These are phyloP conservation scores for Oryza glaberrima DNA, from an alignment of 176 grass and related monocot genomes.

Conservation along the genomic window DNA sequence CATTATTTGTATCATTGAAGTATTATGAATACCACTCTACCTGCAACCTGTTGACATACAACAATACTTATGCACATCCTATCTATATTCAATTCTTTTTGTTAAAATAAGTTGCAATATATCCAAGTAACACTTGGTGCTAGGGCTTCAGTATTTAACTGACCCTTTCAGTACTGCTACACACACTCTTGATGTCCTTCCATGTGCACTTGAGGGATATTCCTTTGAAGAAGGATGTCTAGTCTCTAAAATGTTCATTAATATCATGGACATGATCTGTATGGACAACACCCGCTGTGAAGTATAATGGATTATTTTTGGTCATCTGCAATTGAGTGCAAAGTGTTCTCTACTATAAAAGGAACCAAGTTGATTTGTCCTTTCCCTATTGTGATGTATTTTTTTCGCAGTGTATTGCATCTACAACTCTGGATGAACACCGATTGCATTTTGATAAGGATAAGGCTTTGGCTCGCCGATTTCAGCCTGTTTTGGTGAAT, in stretches of 20 bases:
- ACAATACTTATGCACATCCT: background rate
- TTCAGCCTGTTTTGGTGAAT: slow-evolving; percentile 85
- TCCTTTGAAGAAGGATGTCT: slow-evolving; percentile 4
- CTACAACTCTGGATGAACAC: slow-evolving; percentile 90
- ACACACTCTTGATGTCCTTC: slow-evolving; percentile 24
- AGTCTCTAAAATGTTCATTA: slow-evolving; percentile 13
- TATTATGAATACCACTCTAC: background rate
- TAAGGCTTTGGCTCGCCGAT: slow-evolving; percentile 95
- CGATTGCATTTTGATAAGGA: slow-evolving; percentile 94
- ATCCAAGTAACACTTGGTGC: slow-evolving; percentile 5
- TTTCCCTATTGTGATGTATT: slow-evolving; percentile 11
- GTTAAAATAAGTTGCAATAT: background rate
- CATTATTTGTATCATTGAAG: background rate
- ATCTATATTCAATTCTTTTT: slow-evolving; percentile 6
- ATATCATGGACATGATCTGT: background rate
- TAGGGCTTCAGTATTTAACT: slow-evolving; percentile 15
- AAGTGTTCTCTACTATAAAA: slow-evolving; percentile 9
- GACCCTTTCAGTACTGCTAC: background rate
- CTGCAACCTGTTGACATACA: background rate
- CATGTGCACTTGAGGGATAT: slow-evolving; percentile 28
- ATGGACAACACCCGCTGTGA: slow-evolving; percentile 2
- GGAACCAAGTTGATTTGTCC: slow-evolving; percentile 12
- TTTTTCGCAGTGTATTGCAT: slow-evolving; percentile 83
- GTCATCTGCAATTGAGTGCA: slow-evolving; percentile 14
- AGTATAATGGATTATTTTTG: slow-evolving; percentile 13